Evolutionary conservation across 371 early-diverging fungal genomes (phyloP).

Genomic region (Zopfochytrium polystomum): DNA sequence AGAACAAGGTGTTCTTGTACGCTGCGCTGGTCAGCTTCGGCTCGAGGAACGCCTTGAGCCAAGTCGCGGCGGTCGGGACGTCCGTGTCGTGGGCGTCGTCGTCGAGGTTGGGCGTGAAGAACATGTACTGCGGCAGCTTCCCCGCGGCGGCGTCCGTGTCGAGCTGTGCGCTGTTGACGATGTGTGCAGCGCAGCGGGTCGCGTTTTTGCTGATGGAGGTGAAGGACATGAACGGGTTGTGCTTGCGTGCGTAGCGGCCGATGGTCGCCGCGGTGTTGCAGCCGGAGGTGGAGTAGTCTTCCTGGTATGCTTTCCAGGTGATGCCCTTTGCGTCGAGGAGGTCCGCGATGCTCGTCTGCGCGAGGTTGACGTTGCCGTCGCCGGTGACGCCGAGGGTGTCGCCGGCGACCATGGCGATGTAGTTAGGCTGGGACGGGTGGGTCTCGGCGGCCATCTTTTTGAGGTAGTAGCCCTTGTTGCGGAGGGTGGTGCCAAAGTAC

Average conservation of each 20-base stretch:
- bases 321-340: slow-evolving; percentile 58
- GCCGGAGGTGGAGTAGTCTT: no score
- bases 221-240: no score
- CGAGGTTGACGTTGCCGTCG: no score
- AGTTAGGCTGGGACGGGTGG: slow-evolving; percentile 56
- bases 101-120: no score
- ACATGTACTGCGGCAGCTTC: no score
- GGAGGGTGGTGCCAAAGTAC: no score
- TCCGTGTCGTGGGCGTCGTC: slow-evolving; percentile 57
- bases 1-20: slow-evolving; percentile 53
- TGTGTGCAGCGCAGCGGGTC: slow-evolving; percentile 51
- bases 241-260: no score
- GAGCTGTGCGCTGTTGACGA: slow-evolving; percentile 54
- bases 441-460: slow-evolving; percentile 49
- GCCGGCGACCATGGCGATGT: no score
- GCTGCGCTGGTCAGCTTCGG: slow-evolving; percentile 47
- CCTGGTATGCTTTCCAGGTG: no score
- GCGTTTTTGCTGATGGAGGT: no score
- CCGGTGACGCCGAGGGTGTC: no score
- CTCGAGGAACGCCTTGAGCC: slow-evolving; percentile 55
- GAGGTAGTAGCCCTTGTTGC: slow-evolving; percentile 42
- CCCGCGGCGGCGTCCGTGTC: slow-evolving; percentile 47
- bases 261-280: no score
- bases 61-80: slow-evolving; percentile 48
- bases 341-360: slow-evolving; percentile 63